Conservation (phyloP, 2,329 filamentous ascomycete genomes). For the Colletotrichum godetiae region DNA sequence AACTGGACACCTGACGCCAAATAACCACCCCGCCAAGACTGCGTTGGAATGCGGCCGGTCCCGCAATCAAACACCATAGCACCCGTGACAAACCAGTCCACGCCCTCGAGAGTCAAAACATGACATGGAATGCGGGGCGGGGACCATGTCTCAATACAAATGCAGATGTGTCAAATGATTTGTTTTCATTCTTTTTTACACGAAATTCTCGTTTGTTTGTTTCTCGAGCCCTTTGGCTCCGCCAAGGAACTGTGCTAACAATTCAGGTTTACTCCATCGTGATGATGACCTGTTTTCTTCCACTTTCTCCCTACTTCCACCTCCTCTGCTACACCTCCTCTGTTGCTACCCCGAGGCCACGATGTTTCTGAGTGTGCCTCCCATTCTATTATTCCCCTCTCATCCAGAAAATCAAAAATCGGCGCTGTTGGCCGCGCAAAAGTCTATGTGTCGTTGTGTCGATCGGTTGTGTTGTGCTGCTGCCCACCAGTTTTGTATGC, state of each 20-base stretch:
- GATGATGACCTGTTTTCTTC: neutral
- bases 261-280: neutral
- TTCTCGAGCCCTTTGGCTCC: neutral
- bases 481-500: conserved; percentile 30
- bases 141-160: neutral
- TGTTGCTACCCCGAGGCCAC: neutral
- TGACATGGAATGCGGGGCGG: neutral
- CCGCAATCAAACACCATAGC: neutral
- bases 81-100: too few relatives aligned
- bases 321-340: neutral
- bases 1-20: neutral
- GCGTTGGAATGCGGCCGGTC: conserved; percentile 1
- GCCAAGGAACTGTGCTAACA: neutral
- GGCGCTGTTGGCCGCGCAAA: conserved; percentile 18
- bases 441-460: conserved; percentile 23
- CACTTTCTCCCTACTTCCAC: neutral
- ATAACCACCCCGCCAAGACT: neutral
- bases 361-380: neutral
- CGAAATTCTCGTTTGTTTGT: neutral
- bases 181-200: conserved; percentile 7
- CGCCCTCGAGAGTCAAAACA: neutral
- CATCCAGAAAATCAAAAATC: neutral
- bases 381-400: conserved; percentile 13
- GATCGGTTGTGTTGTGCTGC: neutral
- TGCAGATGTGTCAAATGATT: neutral